Conservation (phyloP, 441 rosid species). For the Erodium texanum region DNA sequence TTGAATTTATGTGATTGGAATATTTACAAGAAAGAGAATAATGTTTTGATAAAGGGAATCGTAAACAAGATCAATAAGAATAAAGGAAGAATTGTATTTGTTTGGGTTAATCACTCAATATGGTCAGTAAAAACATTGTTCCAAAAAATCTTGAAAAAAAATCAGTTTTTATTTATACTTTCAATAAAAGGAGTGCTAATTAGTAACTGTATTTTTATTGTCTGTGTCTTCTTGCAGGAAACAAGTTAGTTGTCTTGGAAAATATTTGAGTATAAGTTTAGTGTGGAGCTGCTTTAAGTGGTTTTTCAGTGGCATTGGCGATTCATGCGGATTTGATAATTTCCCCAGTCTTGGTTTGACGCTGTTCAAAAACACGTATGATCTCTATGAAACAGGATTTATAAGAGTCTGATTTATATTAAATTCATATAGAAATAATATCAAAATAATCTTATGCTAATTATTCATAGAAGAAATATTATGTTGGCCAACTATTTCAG, state of each 20-base stretch:
- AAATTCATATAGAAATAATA: no score
- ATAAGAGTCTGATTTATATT: not conserved
- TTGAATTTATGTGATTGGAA: not conserved
- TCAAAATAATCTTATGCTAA: not conserved
- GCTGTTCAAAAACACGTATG: constrained; percentile 72
- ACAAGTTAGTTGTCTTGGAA: constrained; percentile 78
- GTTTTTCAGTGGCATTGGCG: constrained; percentile 89
- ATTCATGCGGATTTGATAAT: constrained; percentile 86
- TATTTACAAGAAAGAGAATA: no score
- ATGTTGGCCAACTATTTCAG: not conserved
- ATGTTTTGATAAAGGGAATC: no score
- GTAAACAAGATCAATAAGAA: no score
- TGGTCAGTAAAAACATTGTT: not conserved
- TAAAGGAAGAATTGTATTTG: no score
- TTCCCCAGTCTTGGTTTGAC: constrained; percentile 77
- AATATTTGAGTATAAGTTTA: constrained; percentile 73
- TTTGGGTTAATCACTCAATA: not conserved
- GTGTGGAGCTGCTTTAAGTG: constrained; percentile 92
- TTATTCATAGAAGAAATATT: not conserved
- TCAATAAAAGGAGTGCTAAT: not conserved
- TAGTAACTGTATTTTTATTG: not conserved
- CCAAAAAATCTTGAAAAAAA: not conserved
- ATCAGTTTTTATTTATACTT: not conserved
- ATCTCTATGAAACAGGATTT: constrained; percentile 3
- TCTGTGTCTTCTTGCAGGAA: constrained; percentile 38